Conservation (phyloP, 768 basidiomycete species). For the Obba rivulosa region DNA sequence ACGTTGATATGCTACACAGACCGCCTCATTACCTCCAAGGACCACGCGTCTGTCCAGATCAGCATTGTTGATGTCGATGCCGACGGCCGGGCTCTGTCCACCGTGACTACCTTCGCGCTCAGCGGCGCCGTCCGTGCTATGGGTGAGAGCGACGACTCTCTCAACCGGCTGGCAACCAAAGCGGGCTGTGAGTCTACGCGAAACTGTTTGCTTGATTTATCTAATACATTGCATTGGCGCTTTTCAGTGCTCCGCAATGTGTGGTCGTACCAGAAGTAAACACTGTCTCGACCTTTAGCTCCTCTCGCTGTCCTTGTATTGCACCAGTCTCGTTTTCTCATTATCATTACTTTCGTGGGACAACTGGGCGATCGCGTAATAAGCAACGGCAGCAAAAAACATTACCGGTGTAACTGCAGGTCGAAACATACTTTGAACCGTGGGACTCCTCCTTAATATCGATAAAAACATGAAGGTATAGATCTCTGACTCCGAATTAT, state of each 20-base stretch:
- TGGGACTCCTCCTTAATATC: too few relatives aligned
- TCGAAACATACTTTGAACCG: too few relatives aligned
- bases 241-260: constrained; percentile 89
- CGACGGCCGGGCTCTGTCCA: constrained; percentile 70
- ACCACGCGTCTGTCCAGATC: constrained; percentile 98
- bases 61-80: constrained; percentile 92
- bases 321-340: constrained; percentile 6
- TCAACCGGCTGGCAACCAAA: constrained; percentile 94
- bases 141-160: constrained; percentile 93
- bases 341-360: not conserved
- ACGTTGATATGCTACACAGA: constrained; percentile 41
- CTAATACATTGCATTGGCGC: not conserved
- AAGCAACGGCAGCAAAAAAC: too few relatives aligned
- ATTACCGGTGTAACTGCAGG: too few relatives aligned
- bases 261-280: constrained; percentile 93
- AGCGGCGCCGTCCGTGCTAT: constrained; percentile 91
- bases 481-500: too few relatives aligned
- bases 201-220: not conserved
- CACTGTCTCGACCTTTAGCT: constrained; percentile 5
- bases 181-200: constrained; percentile 74
- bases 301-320: constrained; percentile 17
- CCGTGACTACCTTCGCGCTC: constrained; percentile 89
- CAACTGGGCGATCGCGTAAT: too few relatives aligned
- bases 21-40: constrained; percentile 98
- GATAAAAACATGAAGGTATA: too few relatives aligned